Base-by-base conservation (phyloP, 2,329 filamentous ascomycete species). In the Ophiostoma perfectum region DNA sequence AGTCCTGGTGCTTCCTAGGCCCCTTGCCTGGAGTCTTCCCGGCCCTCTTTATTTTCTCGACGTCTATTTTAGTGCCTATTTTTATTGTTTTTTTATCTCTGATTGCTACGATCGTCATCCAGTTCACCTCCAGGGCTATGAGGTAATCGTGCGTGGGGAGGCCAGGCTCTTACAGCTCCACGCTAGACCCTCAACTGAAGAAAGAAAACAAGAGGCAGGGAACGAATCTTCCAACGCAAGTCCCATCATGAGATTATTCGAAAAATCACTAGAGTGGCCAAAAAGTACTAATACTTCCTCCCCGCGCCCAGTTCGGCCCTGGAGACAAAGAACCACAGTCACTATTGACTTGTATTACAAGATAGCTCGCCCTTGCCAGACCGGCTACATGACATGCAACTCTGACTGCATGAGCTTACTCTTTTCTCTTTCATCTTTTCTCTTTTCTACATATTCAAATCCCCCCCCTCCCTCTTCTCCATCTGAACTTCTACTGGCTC, bases 131-230 rank as follows among this genome's bases (percentile, higher is more conserved):
- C 47, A 39, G 41, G 60, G 11, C 62, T 62, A 69, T 69, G 68
- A 67, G 68, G 68, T 67, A 67, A 67, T 65, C 44, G 63, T 67
- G 66, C 68, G 16, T 67, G 52, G 14, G 42, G 39, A 45, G 27
- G 27, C 27, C 27, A 27, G 27, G 27, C 27, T 27, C 27, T 42
- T 4, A 64, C 60, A 41, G 8, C 60, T 41, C 7, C 41, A 58
- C 62, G 62, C 63, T 55, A 47, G 58, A 3, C 63, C 41, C 42
- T 64, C 41, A 11, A 38, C 41, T 11, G 63, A 41, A 44, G n/a
- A 62, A 47, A 49, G 27, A 63, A 44, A 58, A 52, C 41, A 58
- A 65, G 52, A 41, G 14, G 42, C 64, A 41, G 44, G 63, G 63
- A 47, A 38, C 1, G 18, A 18, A 55, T 27, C 18, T 16, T 27